Percentiles rank a stretch among this genome's conserved stretches.
Evolutionary conservation across 78 protist species (phyloP).

Genomic region (slime mould (Dictyostelium discoideum)): DNA sequence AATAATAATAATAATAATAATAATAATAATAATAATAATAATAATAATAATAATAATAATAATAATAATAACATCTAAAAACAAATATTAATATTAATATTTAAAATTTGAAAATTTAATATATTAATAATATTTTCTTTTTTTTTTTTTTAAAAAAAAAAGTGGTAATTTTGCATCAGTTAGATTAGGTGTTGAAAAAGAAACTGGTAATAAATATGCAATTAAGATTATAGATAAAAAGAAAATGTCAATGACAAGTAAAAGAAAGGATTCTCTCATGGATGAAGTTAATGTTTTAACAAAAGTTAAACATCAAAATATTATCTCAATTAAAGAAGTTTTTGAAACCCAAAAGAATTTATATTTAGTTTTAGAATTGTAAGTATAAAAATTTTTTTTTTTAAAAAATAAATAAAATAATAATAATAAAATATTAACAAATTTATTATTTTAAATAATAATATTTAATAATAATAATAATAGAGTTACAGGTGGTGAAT

Average conservation of each 20-base stretch:
- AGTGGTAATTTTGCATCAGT: conserved; percentile 81
- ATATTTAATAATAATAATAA: no score
- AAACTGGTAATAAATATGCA: conserved; percentile 77
- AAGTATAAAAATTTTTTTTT: neutral
- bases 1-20: no score
- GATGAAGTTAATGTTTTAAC: conserved; percentile 80
- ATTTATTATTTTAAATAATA: no score
- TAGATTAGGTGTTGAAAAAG: conserved; percentile 61
- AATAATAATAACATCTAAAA: no score
- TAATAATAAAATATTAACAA: no score
- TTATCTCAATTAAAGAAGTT: conserved; percentile 70
- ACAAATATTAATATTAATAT: neutral
- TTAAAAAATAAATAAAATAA: no score
- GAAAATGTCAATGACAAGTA: conserved; percentile 73
- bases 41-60: no score
- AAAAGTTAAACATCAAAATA: conserved; percentile 76
- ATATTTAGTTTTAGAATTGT: conserved; percentile 84
- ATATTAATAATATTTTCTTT: neutral
- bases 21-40: neutral
- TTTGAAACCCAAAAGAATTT: conserved; percentile 75
- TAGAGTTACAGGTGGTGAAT: conserved; percentile 85
- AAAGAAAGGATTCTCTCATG: conserved; percentile 72
- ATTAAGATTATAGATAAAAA: conserved; percentile 81
- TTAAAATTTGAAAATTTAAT: neutral
- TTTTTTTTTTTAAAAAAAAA: no score